These are phyloP conservation scores for Cryptosporidium felis DNA, from an alignment of 169 alveolate species.

Conservation along the genomic window DNA sequence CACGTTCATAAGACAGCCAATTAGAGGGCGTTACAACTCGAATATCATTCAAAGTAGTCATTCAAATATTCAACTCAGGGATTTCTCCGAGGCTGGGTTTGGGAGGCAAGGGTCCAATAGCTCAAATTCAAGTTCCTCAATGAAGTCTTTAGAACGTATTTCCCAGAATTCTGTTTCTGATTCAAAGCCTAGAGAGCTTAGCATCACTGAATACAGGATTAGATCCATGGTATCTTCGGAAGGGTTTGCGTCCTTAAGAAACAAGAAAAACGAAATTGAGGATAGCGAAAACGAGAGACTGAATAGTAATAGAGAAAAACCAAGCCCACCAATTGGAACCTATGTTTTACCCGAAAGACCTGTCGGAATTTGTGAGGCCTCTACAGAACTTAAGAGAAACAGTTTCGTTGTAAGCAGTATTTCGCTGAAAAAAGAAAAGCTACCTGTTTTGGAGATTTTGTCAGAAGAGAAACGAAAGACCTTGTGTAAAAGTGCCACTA, in stretches of 20 bases:
- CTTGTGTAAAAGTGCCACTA: no score
- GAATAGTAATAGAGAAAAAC: constrained; percentile 19
- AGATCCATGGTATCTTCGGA: neutral
- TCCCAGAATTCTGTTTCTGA: neutral
- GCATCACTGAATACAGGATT: neutral
- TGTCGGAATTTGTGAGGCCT: neutral
- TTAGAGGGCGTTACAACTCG: constrained; percentile 50
- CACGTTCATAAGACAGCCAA: neutral
- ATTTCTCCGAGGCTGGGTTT: neutral
- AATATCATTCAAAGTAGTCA: constrained; percentile 6
- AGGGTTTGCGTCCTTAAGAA: neutral
- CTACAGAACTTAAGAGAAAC: neutral
- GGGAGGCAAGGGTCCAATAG: neutral
- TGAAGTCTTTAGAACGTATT: no score
- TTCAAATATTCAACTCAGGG: neutral
- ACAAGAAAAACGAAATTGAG: neutral
- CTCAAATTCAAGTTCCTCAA: neutral
- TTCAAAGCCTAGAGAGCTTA: no score
- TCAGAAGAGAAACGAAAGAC: neutral
- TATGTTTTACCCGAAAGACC: neutral
- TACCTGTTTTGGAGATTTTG: constrained; percentile 29
- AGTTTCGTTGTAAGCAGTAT: neutral
- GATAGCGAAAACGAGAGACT: constrained; percentile 54
- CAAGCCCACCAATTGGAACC: neutral
- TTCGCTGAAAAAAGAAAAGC: neutral